phyloP scores from a whole-genome alignment of 208 protist genomes.

The Borovskyia barvae region DNA sequence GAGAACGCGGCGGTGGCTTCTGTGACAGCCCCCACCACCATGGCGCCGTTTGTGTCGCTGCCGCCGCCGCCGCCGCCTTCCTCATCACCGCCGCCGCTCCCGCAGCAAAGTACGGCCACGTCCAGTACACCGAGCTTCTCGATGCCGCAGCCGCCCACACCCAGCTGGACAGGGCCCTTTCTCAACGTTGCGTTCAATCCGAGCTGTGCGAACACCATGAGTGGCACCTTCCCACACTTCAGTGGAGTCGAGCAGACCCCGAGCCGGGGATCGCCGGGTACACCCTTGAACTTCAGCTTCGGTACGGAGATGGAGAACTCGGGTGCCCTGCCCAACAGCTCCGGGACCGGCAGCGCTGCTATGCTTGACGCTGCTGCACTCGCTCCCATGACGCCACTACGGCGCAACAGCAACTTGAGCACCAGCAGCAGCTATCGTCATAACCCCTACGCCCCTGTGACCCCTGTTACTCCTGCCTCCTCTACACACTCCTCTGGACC shows the following conservation, averaged over 20 bases:
- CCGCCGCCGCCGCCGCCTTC: constrained; percentile 5
- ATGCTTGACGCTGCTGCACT: constrained; percentile 10
- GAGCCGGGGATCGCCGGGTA: constrained; percentile 27
- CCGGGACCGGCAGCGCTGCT: constrained; percentile 2
- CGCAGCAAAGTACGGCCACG: background rate
- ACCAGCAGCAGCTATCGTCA: constrained; percentile 48
- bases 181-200: constrained; percentile 43
- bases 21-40: too few species aligned
- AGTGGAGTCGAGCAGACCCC: constrained; percentile 14
- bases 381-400: constrained; percentile 26
- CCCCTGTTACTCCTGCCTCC: constrained; percentile 51
- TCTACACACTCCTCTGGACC: constrained; percentile 20
- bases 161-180: constrained; percentile 25
- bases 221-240: constrained; percentile 21
- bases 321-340: background rate
- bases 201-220: constrained; percentile 12
- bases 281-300: constrained; percentile 54
- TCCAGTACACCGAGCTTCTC: too few species aligned
- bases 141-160: constrained; percentile 20
- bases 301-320: constrained; percentile 23
- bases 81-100: background rate
- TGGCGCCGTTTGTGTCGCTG: too few species aligned
- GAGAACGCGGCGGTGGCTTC: too few species aligned
- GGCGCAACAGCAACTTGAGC: constrained; percentile 40
- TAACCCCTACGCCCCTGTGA: constrained; percentile 67